These are phyloP conservation scores for Kuraishia cidri DNA, from an alignment of 805 yeast genomes.

Conservation along the genomic window DNA sequence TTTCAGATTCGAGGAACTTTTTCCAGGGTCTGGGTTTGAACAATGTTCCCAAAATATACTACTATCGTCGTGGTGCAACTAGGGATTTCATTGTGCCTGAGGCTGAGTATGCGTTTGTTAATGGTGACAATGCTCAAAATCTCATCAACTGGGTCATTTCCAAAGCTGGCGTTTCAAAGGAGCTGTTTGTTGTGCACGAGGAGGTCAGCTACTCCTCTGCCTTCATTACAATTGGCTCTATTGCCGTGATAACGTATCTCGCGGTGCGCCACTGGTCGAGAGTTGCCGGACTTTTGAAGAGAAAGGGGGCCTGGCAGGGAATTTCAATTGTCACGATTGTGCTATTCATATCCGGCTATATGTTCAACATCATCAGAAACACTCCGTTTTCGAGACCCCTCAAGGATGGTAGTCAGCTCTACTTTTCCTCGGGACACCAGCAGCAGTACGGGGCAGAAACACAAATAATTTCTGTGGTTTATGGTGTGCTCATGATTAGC, in stretches of 20 bases:
- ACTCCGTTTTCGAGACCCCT: constrained; percentile 50
- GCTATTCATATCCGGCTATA: constrained; percentile 79
- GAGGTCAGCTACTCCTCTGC: constrained; percentile 31
- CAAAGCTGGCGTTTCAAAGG: constrained; percentile 19
- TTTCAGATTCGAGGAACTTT: constrained; percentile 41
- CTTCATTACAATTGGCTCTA: constrained; percentile 24
- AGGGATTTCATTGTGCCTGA: constrained; percentile 20
- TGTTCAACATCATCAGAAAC: constrained; percentile 84
- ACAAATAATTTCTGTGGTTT: constrained; percentile 68
- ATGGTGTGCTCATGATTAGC: constrained; percentile 57
- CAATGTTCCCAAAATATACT: constrained; percentile 71
- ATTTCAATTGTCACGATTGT: constrained; percentile 53
- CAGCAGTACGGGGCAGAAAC: constrained; percentile 84
- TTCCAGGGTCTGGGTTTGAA: constrained; percentile 47
- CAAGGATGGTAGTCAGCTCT: constrained; percentile 24
- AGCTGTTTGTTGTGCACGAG: constrained; percentile 23
- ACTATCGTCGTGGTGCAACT: constrained; percentile 28
- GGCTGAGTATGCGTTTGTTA: constrained; percentile 34
- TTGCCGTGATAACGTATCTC: constrained; percentile 20
- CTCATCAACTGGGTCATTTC: constrained; percentile 22
- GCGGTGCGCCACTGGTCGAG: constrained; percentile 19
- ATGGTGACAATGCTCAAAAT: constrained; percentile 27
- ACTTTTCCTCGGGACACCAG: constrained; percentile 52
- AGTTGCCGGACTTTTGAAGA: constrained; percentile 30
- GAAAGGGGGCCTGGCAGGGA: constrained; percentile 67